A percentile compares a stretch with the other conserved stretches of the same genome.
Evolutionary conservation across 768 basidiomycete species (phyloP).

Genomic region (Chalciporus sphaerocephalus): DNA sequence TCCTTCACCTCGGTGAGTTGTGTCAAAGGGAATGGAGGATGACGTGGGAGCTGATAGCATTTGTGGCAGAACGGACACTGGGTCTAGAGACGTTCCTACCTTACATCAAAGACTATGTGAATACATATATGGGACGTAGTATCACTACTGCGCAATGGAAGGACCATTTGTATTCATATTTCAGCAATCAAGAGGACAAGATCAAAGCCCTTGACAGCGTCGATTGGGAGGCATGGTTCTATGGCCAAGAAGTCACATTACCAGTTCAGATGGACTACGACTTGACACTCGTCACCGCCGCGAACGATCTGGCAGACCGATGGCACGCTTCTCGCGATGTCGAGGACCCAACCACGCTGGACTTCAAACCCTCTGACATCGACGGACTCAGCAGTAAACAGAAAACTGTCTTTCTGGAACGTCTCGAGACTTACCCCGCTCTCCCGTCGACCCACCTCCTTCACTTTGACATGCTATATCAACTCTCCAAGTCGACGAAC

Average conservation of each 20-base stretch:
- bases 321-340: conserved; percentile 46
- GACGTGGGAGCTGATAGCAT: neutral
- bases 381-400: conserved; percentile 48
- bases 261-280: conserved; percentile 52
- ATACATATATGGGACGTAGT: conserved; percentile 51
- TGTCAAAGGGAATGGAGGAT: neutral
- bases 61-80: conserved; percentile 42
- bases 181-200: conserved; percentile 39
- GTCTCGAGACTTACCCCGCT: conserved; percentile 38
- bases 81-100: conserved; percentile 54
- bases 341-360: conserved; percentile 30
- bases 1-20: conserved; percentile 70
- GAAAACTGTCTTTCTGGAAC: conserved; percentile 55
- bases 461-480: conserved; percentile 43
- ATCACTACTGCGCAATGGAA: conserved; percentile 59
- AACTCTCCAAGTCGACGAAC: conserved; percentile 40
- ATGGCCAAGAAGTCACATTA: conserved; percentile 49
- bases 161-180: conserved; percentile 53
- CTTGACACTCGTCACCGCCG: conserved; percentile 45
- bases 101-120: conserved; percentile 53
- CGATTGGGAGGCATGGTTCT: conserved; percentile 60
- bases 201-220: conserved; percentile 46
- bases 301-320: conserved; percentile 47
- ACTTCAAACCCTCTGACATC: conserved; percentile 45
- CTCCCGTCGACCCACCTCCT: conserved; percentile 42